Conservation (phyloP, 495 filamentous ascomycete species). For the Umbilicaria muhlenbergii region DNA sequence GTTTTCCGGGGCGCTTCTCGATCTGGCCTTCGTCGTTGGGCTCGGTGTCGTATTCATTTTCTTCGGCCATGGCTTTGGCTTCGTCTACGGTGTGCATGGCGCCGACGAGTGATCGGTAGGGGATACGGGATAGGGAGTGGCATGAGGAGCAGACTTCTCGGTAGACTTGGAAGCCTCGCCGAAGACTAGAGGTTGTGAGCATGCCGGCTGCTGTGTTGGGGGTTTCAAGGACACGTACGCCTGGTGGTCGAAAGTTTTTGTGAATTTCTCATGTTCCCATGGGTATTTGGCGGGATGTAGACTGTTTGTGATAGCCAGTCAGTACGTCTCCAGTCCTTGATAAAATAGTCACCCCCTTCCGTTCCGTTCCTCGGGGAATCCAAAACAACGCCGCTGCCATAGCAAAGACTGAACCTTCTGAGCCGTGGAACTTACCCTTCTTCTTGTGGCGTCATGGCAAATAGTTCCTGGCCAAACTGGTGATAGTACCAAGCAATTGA, state of each 20-base stretch:
- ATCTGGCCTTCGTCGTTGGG: slow-evolving; percentile 97
- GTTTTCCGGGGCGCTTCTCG: slow-evolving; percentile 94
- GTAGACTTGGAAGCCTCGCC: slow-evolving; percentile 99
- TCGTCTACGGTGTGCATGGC: slow-evolving; percentile 89
- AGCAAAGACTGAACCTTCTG: slow-evolving; percentile 2
- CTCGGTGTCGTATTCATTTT: slow-evolving; percentile 96
- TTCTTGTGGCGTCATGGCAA: slow-evolving; percentile 85
- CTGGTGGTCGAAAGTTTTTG: slow-evolving; percentile 92
- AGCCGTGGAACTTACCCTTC: slow-evolving; percentile 65
- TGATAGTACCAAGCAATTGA: slow-evolving; percentile 92
- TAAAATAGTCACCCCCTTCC: neutral
- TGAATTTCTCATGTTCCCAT: slow-evolving; percentile 83
- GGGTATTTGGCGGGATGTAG: slow-evolving; percentile 85
- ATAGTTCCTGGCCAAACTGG: slow-evolving; percentile 65
- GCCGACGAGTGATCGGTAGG: slow-evolving; percentile 87
- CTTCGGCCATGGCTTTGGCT: slow-evolving; percentile 90
- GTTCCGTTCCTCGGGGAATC: neutral
- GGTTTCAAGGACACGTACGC: slow-evolving; percentile 46
- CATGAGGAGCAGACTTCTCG: slow-evolving; percentile 95
- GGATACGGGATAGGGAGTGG: slow-evolving; percentile 88
- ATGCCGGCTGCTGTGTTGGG: slow-evolving; percentile 6
- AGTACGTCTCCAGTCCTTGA: slow-evolving; percentile 2
- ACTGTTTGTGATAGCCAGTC: slow-evolving; percentile 30
- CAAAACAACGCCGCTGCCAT: slow-evolving; percentile 2
- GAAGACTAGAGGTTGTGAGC: slow-evolving; percentile 48